Conservation (phyloP, 352 stramenopile species). For the Globisporangium viniferum region DNA sequence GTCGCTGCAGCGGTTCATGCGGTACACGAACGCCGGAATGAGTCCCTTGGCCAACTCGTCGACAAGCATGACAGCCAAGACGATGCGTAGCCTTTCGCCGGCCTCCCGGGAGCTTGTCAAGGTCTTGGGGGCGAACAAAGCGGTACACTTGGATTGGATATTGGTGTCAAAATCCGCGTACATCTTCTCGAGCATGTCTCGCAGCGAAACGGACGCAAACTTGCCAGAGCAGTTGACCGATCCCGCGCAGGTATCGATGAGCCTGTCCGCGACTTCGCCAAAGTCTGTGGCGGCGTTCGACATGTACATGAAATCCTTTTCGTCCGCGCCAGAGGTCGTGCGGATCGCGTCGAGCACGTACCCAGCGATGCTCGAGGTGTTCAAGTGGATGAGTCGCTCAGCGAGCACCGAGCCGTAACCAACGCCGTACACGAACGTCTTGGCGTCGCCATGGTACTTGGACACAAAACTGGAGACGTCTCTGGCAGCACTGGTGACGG, state of each 20-base stretch:
- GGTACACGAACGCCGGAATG: constrained; percentile 21
- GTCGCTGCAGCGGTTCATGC: constrained; percentile 15
- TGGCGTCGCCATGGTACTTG: constrained; percentile 14
- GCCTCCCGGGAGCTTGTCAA: too few species aligned
- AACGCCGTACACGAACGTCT: constrained; percentile 32
- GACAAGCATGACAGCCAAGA: too few species aligned
- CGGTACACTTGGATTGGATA: too few species aligned
- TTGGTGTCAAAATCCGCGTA: too few species aligned
- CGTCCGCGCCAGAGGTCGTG: constrained; percentile 24
- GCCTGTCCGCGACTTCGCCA: constrained; percentile 17
- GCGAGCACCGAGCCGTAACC: constrained; percentile 61
- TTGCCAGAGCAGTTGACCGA: too few species aligned
- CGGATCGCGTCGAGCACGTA: constrained; percentile 54
- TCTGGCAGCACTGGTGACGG: constrained; percentile 43
- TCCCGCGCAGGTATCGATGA: too few species aligned
- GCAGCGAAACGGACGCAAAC: background rate
- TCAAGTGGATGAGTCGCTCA: constrained; percentile 50
- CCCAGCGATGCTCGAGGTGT: constrained; percentile 29
- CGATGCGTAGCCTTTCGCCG: too few species aligned
- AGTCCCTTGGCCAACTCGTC: too few species aligned
- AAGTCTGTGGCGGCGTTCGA: constrained; percentile 27
- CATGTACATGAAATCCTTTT: background rate
- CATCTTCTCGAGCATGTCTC: too few species aligned
- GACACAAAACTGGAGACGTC: constrained; percentile 27
- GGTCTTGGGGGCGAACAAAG: too few species aligned